A percentile compares a stretch with the other conserved stretches of the same genome.
Conservation (phyloP, 805 yeast species). For the Zygoascus biomembranicola region DNA sequence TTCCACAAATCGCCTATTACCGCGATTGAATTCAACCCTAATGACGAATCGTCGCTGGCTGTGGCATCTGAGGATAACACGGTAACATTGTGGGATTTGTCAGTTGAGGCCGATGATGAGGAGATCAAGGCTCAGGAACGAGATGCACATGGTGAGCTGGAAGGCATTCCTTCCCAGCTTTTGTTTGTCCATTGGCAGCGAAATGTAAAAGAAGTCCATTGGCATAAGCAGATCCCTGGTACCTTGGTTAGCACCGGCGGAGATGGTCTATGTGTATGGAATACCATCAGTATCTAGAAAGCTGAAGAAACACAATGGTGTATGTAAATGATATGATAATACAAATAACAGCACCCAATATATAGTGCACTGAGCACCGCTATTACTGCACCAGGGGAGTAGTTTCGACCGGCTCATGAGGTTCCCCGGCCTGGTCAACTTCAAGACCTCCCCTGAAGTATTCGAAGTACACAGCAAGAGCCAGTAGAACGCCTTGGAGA, state of each 20-base stretch:
- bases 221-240: constrained; percentile 98
- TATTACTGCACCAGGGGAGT: constrained; percentile 5
- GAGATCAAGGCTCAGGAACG: constrained; percentile 81
- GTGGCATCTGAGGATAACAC: constrained; percentile 96
- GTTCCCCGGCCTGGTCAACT: neutral
- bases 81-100: constrained; percentile 94
- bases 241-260: constrained; percentile 90
- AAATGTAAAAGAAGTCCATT: constrained; percentile 94
- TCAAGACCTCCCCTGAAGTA: constrained; percentile 3
- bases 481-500: constrained; percentile 53
- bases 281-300: constrained; percentile 78
- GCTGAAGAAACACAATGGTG: too few relatives aligned
- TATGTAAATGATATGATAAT: too few relatives aligned
- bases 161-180: constrained; percentile 90
- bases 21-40: constrained; percentile 87
- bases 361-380: too few relatives aligned
- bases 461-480: constrained; percentile 52
- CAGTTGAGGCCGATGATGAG: constrained; percentile 98
- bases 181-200: constrained; percentile 97
- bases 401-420: constrained; percentile 2
- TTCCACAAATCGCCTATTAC: constrained; percentile 94
- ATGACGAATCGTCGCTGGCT: constrained; percentile 91
- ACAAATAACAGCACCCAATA: too few relatives aligned
- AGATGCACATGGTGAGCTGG: constrained; percentile 63
- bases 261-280: constrained; percentile 92